Evolutionary conservation across 345 rosid genomes (phyloP), one percentile per base, ranked within the genome.

Genomic region (Linum lewisii): DNA sequence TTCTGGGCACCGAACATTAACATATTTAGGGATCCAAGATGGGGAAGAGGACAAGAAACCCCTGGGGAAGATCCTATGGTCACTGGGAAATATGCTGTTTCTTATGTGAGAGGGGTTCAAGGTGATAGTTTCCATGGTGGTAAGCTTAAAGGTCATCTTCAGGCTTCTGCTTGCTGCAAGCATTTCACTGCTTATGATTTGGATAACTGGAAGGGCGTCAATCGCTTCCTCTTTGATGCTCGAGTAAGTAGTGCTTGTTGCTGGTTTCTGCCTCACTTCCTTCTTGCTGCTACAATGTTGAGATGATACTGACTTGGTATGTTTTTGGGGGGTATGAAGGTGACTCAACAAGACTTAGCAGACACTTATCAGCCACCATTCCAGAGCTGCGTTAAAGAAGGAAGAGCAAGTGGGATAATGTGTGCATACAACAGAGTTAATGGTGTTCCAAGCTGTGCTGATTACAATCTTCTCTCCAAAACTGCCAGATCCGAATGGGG

Each of bases 401-500:
- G 69, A 44, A 57, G 15, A 70, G 74, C 69, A 49, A 70, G 69
- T 18, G 74, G 74, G 16, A 61, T 70, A 23, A 70, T 70, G 63
- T 65, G 63, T 59, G 54, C 64, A 25, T 61, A 86, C 62, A 70
- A 65, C 21, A 70, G 37, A 61, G 69, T 65, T 49, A 70, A 70
- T 38, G 74, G 74, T 13, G 36, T 70, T 65, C 74, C 74, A 21
- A 60, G 63, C 49, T 65, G 74, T 36, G 74, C 74, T 9, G 69
- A 70, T 57, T 70, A 2, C 66, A 38, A 70, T 65, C 66, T 70
- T 21, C 69, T 70, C 0, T 54, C 74, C 6, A 61, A 22, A 51
- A 70, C 69, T 51, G 74, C 54, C 77, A 77, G 98, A 71, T 71
- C 64, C 18, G 78, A 71, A 24, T 92, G 98, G 98, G 70, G 64